These are phyloP conservation scores for Tulasnella sp. DNA, from an alignment of 768 basidiomycete genomes.

Conservation along the genomic window DNA sequence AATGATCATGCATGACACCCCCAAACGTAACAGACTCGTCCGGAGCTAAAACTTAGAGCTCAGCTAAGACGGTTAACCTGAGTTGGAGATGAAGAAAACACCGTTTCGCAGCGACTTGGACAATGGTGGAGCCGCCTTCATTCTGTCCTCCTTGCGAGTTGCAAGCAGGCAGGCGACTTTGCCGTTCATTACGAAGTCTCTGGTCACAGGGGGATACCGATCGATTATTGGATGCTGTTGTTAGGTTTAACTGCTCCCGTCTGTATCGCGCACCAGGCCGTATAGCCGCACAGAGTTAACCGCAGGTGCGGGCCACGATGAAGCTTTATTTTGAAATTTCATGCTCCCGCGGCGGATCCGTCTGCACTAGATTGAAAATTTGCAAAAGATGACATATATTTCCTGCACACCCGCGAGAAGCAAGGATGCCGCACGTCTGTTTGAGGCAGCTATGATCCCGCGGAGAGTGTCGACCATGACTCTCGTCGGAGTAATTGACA, in stretches of 20 bases:
- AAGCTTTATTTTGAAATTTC: slow-evolving; percentile 2
- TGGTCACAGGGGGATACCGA: not conserved
- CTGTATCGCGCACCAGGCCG: not conserved
- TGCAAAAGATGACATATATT: not conserved
- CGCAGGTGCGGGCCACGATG: not conserved
- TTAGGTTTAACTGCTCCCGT: slow-evolving; percentile 4
- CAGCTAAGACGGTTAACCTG: not conserved
- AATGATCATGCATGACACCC: not conserved
- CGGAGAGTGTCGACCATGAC: not conserved
- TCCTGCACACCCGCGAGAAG: not conserved
- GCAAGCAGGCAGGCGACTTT: not conserved
- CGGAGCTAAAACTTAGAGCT: not conserved
- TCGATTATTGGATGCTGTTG: not conserved
- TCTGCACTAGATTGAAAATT: not conserved
- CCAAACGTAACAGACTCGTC: not conserved
- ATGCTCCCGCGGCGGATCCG: not conserved
- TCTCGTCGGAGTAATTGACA: not conserved
- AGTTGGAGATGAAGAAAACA: slow-evolving; percentile 1
- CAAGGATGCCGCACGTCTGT: not conserved
- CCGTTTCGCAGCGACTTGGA: not conserved
- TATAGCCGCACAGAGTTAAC: slow-evolving; percentile 11
- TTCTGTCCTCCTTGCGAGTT: not conserved
- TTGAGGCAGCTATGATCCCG: not conserved
- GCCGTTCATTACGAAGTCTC: not conserved
- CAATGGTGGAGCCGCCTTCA: not conserved